These are phyloP conservation scores for Corymbia citriodora DNA, from an alignment of 441 rosid genomes.

Conservation along the genomic window DNA sequence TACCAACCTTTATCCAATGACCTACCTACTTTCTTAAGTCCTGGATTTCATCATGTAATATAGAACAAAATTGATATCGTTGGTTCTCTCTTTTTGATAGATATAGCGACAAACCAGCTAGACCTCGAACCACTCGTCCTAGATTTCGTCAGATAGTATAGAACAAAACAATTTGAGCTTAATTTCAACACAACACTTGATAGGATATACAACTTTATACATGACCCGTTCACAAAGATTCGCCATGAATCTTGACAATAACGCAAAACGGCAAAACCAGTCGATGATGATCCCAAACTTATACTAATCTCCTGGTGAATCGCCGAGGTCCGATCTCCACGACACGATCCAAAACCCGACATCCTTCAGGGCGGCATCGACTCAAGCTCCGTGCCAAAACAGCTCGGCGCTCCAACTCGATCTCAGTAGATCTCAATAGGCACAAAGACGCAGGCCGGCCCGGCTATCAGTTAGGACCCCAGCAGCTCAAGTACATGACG, in stretches of 20 bases:
- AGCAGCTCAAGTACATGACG: background rate
- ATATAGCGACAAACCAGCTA: background rate
- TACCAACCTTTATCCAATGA: background rate
- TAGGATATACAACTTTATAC: background rate
- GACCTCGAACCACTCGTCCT: background rate
- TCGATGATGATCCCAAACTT: background rate
- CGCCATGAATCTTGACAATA: background rate
- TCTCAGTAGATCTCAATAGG: background rate
- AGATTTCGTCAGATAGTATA: background rate
- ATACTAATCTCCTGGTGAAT: background rate
- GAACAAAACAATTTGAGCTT: background rate
- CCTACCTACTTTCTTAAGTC: background rate
- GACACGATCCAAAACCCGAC: background rate
- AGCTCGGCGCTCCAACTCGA: background rate
- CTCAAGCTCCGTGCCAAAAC: background rate
- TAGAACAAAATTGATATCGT: background rate
- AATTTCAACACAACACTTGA: background rate
- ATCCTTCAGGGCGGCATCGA: background rate
- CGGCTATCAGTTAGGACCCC: background rate
- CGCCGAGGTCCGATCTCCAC: background rate
- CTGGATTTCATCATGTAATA: background rate
- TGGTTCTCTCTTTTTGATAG: background rate
- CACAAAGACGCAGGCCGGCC: accelerated
- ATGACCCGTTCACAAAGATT: background rate
- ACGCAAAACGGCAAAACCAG: background rate